These are phyloP conservation scores for Chlorokybus atmophyticus DNA, from an alignment of 139 green algal species.

Conservation along the genomic window DNA sequence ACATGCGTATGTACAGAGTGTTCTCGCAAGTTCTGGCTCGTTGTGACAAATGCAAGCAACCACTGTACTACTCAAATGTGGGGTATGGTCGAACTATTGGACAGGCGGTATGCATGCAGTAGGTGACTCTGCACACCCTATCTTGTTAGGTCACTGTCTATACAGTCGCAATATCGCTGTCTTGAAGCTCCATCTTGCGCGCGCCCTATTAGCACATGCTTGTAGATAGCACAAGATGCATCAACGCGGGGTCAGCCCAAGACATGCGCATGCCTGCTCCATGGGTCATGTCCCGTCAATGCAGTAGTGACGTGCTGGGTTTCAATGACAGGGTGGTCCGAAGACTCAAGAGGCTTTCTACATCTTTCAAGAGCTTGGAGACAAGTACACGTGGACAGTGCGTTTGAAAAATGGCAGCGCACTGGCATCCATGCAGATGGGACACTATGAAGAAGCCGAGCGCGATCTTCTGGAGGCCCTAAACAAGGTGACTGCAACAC, in stretches of 20 bases:
- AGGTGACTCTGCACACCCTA: neutral
- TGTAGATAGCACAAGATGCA: too few species aligned
- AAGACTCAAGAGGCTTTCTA: slow-evolving; percentile 92
- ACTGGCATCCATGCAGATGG: slow-evolving; percentile 79
- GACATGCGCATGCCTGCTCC: too few species aligned
- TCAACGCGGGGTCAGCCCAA: too few species aligned
- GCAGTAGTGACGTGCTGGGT: too few species aligned
- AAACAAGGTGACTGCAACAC: slow-evolving; percentile 35
- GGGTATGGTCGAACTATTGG: neutral
- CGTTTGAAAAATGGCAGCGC: slow-evolving; percentile 74
- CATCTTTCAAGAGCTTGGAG: slow-evolving; percentile 87
- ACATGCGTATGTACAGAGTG: neutral
- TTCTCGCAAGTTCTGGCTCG: neutral
- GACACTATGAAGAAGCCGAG: slow-evolving; percentile 41
- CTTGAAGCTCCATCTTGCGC: too few species aligned
- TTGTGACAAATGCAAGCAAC: neutral
- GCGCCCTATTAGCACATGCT: too few species aligned
- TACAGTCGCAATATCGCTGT: too few species aligned
- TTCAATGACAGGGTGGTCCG: slow-evolving; percentile 66
- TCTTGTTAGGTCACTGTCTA: neutral
- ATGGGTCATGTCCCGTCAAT: too few species aligned
- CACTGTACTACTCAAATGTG: neutral
- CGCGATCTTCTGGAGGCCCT: slow-evolving; percentile 42
- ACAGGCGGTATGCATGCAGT: too few species aligned
- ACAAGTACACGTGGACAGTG: slow-evolving; percentile 89